Evolutionary conservation across 495 filamentous ascomycete genomes (phyloP), one percentile per base, ranked within the genome.

Genomic region (Neurospora sublineolata): DNA sequence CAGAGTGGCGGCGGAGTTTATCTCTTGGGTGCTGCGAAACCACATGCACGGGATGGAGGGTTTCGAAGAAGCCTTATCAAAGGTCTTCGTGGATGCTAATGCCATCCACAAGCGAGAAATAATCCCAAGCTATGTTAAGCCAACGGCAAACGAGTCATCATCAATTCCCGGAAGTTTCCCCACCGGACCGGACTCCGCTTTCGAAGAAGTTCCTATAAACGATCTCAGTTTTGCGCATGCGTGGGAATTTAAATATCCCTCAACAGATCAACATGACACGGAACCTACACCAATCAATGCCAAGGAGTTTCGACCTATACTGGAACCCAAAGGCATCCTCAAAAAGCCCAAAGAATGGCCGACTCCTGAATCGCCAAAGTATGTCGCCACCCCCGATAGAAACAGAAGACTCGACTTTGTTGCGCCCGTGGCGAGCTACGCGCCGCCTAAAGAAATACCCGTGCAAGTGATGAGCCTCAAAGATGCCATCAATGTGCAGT

Each of bases 81-180:
- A 79, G 67, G 75, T 80, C 20, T 77, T 83, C 73, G 78, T 82
- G 60, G 81, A 83, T 33, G 78, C 75, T 69, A 77, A 80, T 70
- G 71, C 77, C 70, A 44, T 83, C 7, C 76, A 78, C 72, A 83
- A 83, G 70, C 70, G 78, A 69, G 80, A 84, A 75, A 68, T 80
- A 40, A 68, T 79, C 14, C 77, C 75, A 0, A 80, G 79, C 52
- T 78, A 69, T 27, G 68, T 78, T 41, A 52, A 30, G 37, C 16
- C 41, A 3, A 69, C 75, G 1, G 68, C 67, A 4, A 58, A 70
- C 42, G 60, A 67, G 64, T 60, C 52, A 8, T 18, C 27, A 12
- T 60, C 37, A 18, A 71, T 76, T 42, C 76, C 74, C 0, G 75
- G 76, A 8, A 67, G 9, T 41, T 75, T 72, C n/a, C 74, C 77